Percentiles rank a stretch among this genome's conserved stretches.
Conservation (phyloP, 495 filamentous ascomycete genomes). For the Platismatia glauca region DNA sequence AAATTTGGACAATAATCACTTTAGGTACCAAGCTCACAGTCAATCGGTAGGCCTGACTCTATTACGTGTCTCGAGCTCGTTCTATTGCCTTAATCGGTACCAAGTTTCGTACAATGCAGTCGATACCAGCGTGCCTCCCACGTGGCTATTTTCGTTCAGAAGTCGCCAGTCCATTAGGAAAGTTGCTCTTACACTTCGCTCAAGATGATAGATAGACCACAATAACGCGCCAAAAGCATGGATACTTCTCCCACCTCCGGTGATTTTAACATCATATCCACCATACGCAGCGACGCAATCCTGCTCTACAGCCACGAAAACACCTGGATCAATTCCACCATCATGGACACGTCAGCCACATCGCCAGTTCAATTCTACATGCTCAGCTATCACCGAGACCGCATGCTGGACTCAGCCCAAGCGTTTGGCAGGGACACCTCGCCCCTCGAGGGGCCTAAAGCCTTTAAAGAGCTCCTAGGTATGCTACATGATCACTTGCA, state of each 20-base stretch:
- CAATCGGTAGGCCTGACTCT: neutral
- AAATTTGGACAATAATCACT: no score
- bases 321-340: constrained; percentile 34
- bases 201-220: neutral
- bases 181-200: neutral
- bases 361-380: constrained; percentile 67
- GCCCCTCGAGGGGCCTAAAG: constrained; percentile 18
- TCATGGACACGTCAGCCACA: neutral
- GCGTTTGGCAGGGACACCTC: constrained; percentile 47
- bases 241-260: neutral
- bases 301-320: constrained; percentile 30
- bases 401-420: constrained; percentile 63
- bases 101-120: neutral
- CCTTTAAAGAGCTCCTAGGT: constrained; percentile 30
- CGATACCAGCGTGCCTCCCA: neutral
- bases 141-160: neutral
- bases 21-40: no score
- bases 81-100: neutral
- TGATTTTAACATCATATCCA: neutral
- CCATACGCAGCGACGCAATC: constrained; percentile 22
- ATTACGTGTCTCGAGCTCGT: neutral
- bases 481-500: constrained; percentile 23
- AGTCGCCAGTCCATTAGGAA: neutral
- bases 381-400: constrained; percentile 70
- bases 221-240: neutral